Evolutionary conservation across 1,139 yeast genomes (phyloP).

Genomic region (Scheffersomyces segobiensis): DNA sequence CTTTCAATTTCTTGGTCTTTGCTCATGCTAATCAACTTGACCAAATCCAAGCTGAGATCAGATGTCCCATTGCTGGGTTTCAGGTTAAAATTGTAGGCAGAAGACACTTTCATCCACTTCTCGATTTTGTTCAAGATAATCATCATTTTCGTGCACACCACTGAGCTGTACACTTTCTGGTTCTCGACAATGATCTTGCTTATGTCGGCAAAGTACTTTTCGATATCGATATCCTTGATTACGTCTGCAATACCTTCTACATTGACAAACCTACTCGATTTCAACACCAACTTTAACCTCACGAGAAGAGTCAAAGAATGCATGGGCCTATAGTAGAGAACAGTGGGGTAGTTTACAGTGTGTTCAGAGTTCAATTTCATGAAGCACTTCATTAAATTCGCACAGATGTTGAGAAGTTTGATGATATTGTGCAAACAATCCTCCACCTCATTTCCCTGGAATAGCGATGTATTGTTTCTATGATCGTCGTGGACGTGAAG

Average conservation of each 20-base stretch:
- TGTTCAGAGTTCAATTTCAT: conserved; percentile 34
- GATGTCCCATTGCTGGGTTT: conserved; percentile 2
- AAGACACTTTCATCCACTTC: conserved; percentile 50
- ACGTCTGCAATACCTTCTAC: conserved; percentile 11
- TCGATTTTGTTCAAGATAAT: conserved; percentile 43
- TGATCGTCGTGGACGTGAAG: conserved; percentile 9
- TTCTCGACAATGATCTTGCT: conserved; percentile 22
- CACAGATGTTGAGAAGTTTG: conserved; percentile 44
- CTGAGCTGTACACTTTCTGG: conserved; percentile 27
- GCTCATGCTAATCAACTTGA: conserved; percentile 44
- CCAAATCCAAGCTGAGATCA: conserved; percentile 23
- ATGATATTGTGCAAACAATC: conserved; percentile 35
- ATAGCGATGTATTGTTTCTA: not conserved
- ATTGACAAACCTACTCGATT: conserved; percentile 30
- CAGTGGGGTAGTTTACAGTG: conserved; percentile 49
- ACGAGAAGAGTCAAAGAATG: conserved; percentile 52
- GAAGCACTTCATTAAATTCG: conserved; percentile 46
- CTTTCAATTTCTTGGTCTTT: conserved; percentile 49
- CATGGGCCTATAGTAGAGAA: conserved; percentile 56
- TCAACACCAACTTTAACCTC: conserved; percentile 44
- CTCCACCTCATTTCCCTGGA: conserved; percentile 2
- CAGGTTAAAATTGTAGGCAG: conserved; percentile 14
- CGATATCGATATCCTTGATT: conserved; percentile 33
- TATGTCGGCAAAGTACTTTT: conserved; percentile 33
- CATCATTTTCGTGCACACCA: conserved; percentile 44